phyloP scores from a whole-genome alignment of 2,329 filamentous ascomycete genomes.

The Trichoderma arundinaceum region DNA sequence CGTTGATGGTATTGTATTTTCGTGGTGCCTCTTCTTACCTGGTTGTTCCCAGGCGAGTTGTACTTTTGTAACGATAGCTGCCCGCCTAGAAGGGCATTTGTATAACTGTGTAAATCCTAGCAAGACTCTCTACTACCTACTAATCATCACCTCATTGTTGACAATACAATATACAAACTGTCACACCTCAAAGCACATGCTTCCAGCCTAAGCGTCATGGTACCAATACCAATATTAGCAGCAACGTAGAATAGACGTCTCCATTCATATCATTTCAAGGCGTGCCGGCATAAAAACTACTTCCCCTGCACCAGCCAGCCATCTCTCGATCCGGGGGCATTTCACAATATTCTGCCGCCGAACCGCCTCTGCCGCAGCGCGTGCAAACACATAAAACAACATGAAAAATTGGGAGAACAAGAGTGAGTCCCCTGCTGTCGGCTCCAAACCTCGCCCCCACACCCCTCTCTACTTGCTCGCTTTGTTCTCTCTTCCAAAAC shows the following conservation, averaged over 20 bases:
- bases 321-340: conserved; percentile 48
- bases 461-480: not conserved
- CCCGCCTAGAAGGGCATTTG: conserved; percentile 10
- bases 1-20: conserved; percentile 12
- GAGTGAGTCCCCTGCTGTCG: conserved; percentile 7
- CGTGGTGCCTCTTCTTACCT: not conserved
- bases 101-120: conserved; percentile 24
- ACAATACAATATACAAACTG: not conserved
- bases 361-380: conserved; percentile 36
- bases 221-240: not conserved
- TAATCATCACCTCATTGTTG: not conserved
- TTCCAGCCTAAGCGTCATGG: not conserved
- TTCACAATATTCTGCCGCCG: conserved; percentile 68
- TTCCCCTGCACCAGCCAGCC: conserved; percentile 11
- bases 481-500: not conserved
- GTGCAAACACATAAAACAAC: conserved; percentile 8
- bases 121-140: conserved; percentile 26
- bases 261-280: conserved; percentile 3
- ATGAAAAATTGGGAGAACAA: conserved; percentile 25
- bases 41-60: not conserved
- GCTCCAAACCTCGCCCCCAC: not conserved
- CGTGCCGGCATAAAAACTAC: not conserved
- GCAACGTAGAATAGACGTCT: not conserved
- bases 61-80: conserved; percentile 17
- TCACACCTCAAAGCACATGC: not conserved